These are phyloP conservation scores for Talaromyces sp. DNA, from an alignment of 2,329 filamentous ascomycete species.

Conservation along the genomic window DNA sequence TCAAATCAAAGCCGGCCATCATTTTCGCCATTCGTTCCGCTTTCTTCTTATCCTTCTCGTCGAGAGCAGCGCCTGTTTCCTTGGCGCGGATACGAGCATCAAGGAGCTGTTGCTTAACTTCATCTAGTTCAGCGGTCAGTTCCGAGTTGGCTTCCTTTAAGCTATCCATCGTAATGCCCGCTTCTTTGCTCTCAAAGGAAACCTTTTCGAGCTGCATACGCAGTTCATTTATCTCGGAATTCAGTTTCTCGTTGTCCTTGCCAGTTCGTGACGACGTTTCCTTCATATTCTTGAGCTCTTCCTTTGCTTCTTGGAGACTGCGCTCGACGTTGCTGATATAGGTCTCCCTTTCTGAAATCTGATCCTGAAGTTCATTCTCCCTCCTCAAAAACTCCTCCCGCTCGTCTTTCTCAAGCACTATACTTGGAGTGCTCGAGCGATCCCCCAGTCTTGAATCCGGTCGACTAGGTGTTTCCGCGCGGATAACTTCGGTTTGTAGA, in stretches of 20 bases:
- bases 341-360: slow-evolving; percentile 87
- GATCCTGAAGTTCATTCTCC: slow-evolving; percentile 96
- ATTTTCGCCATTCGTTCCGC: slow-evolving; percentile 99
- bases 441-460: slow-evolving; percentile 68
- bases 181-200: slow-evolving; percentile 93
- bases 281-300: slow-evolving; percentile 78
- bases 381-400: slow-evolving; percentile 90
- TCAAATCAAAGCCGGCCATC: slow-evolving; percentile 98
- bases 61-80: slow-evolving; percentile 80
- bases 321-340: slow-evolving; percentile 74
- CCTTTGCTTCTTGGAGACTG: slow-evolving; percentile 71
- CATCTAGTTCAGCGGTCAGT: slow-evolving; percentile 84
- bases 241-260: slow-evolving; percentile 85
- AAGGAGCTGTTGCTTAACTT: slow-evolving; percentile 90
- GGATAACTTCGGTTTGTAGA: slow-evolving; percentile 33
- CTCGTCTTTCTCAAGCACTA: slow-evolving; percentile 91
- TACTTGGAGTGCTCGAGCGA: slow-evolving; percentile 76
- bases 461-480: slow-evolving; percentile 55
- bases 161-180: slow-evolving; percentile 94
- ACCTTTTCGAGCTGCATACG: slow-evolving; percentile 97
- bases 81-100: slow-evolving; percentile 96
- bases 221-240: slow-evolving; percentile 80
- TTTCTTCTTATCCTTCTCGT: slow-evolving; percentile 98
- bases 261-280: slow-evolving; percentile 76
- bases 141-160: slow-evolving; percentile 94